A percentile compares a stretch with the other conserved stretches of the same genome.
Evolutionary conservation across 441 rosid genomes (phyloP).

Genomic region (Bocquillonia castaneifolia): DNA sequence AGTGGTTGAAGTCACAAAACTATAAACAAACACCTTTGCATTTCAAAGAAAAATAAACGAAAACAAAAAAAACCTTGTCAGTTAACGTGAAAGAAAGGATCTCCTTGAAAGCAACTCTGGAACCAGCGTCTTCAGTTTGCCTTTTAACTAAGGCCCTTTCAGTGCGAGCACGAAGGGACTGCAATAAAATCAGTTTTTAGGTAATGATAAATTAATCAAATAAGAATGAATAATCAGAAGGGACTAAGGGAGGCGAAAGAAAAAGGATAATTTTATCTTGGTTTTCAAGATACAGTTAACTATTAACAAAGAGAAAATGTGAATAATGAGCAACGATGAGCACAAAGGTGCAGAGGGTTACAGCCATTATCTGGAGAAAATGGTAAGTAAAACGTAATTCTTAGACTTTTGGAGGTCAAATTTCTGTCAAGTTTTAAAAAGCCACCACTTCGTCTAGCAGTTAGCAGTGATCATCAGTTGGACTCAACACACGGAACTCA

Average conservation of each 20-base stretch:
- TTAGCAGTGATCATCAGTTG: background rate
- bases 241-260: background rate
- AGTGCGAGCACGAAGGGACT: slow-evolving; percentile 84
- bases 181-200: slow-evolving; percentile 24
- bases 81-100: slow-evolving; percentile 79
- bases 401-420: background rate
- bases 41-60: too few species aligned
- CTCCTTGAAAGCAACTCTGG: slow-evolving; percentile 59
- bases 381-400: background rate
- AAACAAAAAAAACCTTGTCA: slow-evolving; percentile 53
- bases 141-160: slow-evolving; percentile 52
- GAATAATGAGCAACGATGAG: background rate
- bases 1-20: background rate
- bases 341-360: background rate
- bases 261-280: background rate
- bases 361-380: background rate
- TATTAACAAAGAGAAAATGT: background rate
- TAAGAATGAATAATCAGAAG: slow-evolving; percentile 2
- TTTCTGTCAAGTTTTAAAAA: background rate
- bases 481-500: slow-evolving; percentile 25
- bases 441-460: background rate
- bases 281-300: background rate
- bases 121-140: slow-evolving; percentile 42
- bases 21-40: background rate
- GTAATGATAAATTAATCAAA: slow-evolving; percentile 6